phyloP scores from a whole-genome alignment of 1,139 yeast species.

The Saccharomycopsis hybrid region DNA sequence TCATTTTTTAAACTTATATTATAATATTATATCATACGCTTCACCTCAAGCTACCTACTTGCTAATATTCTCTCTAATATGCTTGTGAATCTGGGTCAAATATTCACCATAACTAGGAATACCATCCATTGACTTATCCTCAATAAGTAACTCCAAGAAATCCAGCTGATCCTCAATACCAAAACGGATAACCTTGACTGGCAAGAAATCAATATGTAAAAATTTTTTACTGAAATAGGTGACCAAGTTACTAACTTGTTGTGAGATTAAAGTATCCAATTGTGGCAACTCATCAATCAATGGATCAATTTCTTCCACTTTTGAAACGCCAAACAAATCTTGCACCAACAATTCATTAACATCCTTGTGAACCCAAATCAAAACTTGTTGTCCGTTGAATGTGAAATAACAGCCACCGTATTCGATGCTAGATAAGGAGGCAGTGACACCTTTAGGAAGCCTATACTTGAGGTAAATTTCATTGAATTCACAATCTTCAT shows the following conservation, averaged over 20 bases:
- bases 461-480: slow-evolving; percentile 43
- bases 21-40: too few species aligned
- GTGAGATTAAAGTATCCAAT: slow-evolving; percentile 61
- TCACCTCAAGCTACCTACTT: too few species aligned
- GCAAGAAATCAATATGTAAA: slow-evolving; percentile 38
- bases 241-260: slow-evolving; percentile 60
- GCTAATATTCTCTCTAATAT: slow-evolving; percentile 47
- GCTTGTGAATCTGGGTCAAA: slow-evolving; percentile 53
- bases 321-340: slow-evolving; percentile 67
- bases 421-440: slow-evolving; percentile 41
- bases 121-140: slow-evolving; percentile 59
- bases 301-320: slow-evolving; percentile 41
- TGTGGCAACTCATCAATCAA: slow-evolving; percentile 60
- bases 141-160: slow-evolving; percentile 58
- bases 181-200: slow-evolving; percentile 58
- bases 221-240: slow-evolving; percentile 39
- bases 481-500: slow-evolving; percentile 43
- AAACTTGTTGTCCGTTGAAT: slow-evolving; percentile 60
- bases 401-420: slow-evolving; percentile 74
- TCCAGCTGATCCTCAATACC: slow-evolving; percentile 57
- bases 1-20: too few species aligned
- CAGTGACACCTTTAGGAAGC: slow-evolving; percentile 44
- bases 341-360: slow-evolving; percentile 61
- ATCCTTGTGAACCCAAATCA: slow-evolving; percentile 66
- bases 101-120: slow-evolving; percentile 52